Base-by-base conservation (phyloP, 192 early-diverging fungal genomes). In the Umbelopsis ramanniana region DNA sequence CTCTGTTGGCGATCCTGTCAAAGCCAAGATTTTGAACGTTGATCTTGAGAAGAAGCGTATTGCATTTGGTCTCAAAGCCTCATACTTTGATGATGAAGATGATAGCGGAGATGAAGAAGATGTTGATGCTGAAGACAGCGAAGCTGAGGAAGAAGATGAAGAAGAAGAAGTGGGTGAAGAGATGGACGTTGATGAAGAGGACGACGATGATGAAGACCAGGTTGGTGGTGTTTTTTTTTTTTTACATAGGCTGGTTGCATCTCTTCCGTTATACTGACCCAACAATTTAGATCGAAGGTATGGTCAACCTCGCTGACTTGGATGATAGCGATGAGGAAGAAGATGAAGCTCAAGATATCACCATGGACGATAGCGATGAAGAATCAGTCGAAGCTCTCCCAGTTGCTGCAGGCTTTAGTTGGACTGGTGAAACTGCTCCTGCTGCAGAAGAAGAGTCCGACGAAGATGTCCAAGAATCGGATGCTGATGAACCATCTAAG, bases 41-140 rank as follows among this genome's bases (percentile, higher is more conserved):
- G 89, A 96, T 73, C 47, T 74, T 17, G 84, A 84, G 69, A 92
- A 87, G 73, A 87, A 90, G 66, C 82, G 87, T 14, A 78, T 96
- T 26, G 83, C 84, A 6, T 88, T 97, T 48, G 92, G 94, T 54
- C 86, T 96, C 21, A 96, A 94, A 85, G 87, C 93, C 2, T 92
- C 90, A 8, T 94, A 93, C 78, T 96, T 97, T 87, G 88, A 81
- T 40, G 73, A 72, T 40, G 84, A 74, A 38, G 74, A 82, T 22
- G 88, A 85, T 35, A 52, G 47, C 23, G 69, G 74, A 15, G 70
- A 67, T 35, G 50, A 72, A 26, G 79, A 78, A 26, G 76, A 79
- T 24, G 72, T 54, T 4, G 81, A 82, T 33, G 68, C 75, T 52
- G 78, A 68, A 33, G 70, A 50, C 19, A 19, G 7, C 19, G 19